Evolutionary conservation across 225 moss, liverwort and hornwort species (phyloP).

Genomic region (Pseudisothecium myosuroides): DNA sequence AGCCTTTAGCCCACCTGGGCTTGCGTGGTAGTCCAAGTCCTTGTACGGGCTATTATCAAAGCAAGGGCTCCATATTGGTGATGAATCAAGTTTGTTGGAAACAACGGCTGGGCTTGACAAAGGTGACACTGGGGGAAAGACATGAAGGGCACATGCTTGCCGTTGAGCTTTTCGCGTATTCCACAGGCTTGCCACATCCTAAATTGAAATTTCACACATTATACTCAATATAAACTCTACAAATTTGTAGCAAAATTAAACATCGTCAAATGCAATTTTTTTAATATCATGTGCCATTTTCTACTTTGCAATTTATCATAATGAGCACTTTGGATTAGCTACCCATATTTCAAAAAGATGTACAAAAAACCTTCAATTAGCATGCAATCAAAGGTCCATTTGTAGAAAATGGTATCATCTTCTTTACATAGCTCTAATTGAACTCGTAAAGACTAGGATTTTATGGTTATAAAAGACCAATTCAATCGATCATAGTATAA

Average conservation of each 20-base stretch:
- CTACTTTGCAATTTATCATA: not conserved
- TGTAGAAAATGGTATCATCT: too few relatives aligned
- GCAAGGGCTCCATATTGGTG: not conserved
- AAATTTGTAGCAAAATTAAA: not conserved
- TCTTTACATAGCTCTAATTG: not conserved
- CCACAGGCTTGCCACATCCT: not conserved
- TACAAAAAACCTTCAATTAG: not conserved
- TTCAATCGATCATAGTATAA: not conserved
- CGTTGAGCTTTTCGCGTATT: not conserved
- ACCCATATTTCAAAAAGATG: not conserved
- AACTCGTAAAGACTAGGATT: rapidly evolving
- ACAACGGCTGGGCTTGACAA: not conserved
- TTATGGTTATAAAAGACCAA: not conserved
- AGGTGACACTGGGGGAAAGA: not conserved
- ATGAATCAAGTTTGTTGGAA: not conserved
- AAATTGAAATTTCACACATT: not conserved
- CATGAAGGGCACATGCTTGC: not conserved
- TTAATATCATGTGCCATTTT: not conserved
- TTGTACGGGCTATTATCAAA: not conserved
- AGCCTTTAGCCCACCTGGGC: not conserved
- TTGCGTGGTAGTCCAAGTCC: not conserved
- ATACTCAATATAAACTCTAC: not conserved
- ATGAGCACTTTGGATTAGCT: not conserved
- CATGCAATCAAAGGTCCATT: not conserved
- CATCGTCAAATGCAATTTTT: not conserved